These are phyloP conservation scores for Carpinus fangiana DNA, from an alignment of 306 rosid species.

Conservation along the genomic window DNA sequence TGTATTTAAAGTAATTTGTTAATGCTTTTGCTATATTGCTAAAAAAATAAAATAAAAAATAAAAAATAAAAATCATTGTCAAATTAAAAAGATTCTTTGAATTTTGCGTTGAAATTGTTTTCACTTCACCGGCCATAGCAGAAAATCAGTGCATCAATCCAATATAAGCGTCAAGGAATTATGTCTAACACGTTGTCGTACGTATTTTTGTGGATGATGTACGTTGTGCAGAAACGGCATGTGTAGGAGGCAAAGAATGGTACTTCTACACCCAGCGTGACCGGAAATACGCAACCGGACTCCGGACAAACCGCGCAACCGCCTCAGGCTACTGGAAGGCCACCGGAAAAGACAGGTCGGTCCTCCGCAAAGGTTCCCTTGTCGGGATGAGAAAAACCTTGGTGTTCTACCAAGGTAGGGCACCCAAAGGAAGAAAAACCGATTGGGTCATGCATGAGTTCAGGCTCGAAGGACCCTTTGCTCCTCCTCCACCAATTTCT, in stretches of 20 bases:
- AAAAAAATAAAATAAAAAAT: no score
- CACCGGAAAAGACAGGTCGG: conserved; percentile 79
- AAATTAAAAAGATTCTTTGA: no score
- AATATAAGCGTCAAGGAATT: neutral
- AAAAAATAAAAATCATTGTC: no score
- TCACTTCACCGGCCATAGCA: no score
- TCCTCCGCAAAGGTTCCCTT: conserved; percentile 53
- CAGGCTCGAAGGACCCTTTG: conserved; percentile 65
- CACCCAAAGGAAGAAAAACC: conserved; percentile 85
- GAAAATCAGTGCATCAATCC: no score
- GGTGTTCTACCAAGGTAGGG: conserved; percentile 95
- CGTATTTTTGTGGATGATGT: neutral
- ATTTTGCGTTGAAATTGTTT: no score
- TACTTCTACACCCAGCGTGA: conserved; percentile 85
- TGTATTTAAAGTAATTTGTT: no score
- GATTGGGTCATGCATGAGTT: conserved; percentile 98
- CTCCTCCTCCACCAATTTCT: conserved; percentile 51
- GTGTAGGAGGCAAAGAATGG: conserved; percentile 97
- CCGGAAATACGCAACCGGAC: conserved; percentile 81
- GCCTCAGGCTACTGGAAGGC: conserved; percentile 96
- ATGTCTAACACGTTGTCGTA: neutral
- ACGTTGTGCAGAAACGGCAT: conserved; percentile 50
- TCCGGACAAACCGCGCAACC: conserved; percentile 88
- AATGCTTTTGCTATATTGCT: no score
- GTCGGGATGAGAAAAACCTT: conserved; percentile 94